A percentile compares a stretch with the other conserved stretches of the same genome.
Evolutionary conservation across 805 yeast species (phyloP).

Genomic region (Barnettozyma californica): DNA sequence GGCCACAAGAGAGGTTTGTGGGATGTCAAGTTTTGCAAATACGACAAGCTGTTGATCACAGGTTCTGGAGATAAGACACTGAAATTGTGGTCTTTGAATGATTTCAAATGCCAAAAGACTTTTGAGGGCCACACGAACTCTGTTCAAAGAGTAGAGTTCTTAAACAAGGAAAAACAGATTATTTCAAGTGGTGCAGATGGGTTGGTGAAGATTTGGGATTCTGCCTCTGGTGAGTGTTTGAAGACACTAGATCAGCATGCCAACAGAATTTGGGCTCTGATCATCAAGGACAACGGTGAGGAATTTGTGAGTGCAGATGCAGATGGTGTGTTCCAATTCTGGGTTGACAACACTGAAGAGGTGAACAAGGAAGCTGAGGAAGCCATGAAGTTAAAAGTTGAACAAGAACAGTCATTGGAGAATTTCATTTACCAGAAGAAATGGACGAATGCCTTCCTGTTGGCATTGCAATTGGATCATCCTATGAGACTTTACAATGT

Average conservation of each 20-base stretch:
- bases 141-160: conserved; percentile 73
- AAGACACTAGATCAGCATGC: conserved; percentile 90
- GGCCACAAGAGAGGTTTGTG: conserved; percentile 96
- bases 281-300: conserved; percentile 58
- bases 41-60: conserved; percentile 72
- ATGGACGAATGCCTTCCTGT: conserved; percentile 83
- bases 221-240: conserved; percentile 66
- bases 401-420: conserved; percentile 81
- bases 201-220: conserved; percentile 85
- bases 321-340: conserved; percentile 83
- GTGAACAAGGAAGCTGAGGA: conserved; percentile 46
- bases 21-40: conserved; percentile 80
- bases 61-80: conserved; percentile 91
- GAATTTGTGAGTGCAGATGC: conserved; percentile 86
- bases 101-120: conserved; percentile 70
- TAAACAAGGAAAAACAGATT: conserved; percentile 61
- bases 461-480: conserved; percentile 84
- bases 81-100: conserved; percentile 81
- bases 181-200: conserved; percentile 90
- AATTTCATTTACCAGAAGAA: conserved; percentile 68
- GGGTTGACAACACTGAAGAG: conserved; percentile 87
- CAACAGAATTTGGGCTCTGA: conserved; percentile 91
- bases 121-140: conserved; percentile 94
- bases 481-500: conserved; percentile 77
- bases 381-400: conserved; percentile 53